Conservation (phyloP, 1,139 yeast genomes). For the Candida freyschussii region DNA sequence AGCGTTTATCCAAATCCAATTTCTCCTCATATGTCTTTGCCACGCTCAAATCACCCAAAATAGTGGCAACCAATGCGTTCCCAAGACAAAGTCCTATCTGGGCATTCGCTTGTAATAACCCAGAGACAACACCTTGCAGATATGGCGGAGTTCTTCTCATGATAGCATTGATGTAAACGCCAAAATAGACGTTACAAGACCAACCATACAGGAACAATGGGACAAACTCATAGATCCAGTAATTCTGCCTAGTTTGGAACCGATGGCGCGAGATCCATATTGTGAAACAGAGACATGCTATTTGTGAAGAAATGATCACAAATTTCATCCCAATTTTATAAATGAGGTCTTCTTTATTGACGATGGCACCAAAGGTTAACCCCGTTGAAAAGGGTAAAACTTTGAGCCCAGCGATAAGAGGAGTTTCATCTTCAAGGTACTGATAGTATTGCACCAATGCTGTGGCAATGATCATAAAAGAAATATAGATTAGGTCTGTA, state of each 20-base stretch:
- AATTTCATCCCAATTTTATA: conserved; percentile 19
- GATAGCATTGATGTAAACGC: conserved; percentile 20
- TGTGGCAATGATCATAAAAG: conserved; percentile 11
- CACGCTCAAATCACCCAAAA: conserved; percentile 12
- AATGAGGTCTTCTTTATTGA: conserved; percentile 12
- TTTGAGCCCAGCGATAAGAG: conserved; percentile 28
- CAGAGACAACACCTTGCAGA: conserved; percentile 32
- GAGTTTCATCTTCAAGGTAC: conserved; percentile 19
- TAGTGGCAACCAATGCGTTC: conserved; percentile 14
- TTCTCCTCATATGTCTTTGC: conserved; percentile 1
- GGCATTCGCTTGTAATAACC: conserved; percentile 27
- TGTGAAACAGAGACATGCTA: conserved; percentile 13
- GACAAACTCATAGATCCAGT: conserved; percentile 28
- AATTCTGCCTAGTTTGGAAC: conserved; percentile 16
- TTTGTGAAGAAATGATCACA: conserved; percentile 17
- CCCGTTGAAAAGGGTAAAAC: conserved; percentile 22
- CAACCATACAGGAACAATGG: conserved; percentile 18
- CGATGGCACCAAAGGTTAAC: conserved; percentile 1
- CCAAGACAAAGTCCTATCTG: conserved; percentile 26
- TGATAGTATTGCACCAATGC: conserved; percentile 15
- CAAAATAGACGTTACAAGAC: conserved; percentile 16
- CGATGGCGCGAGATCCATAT: conserved; percentile 26
- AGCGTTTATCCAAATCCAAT: background rate
- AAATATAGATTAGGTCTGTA: conserved; percentile 11
- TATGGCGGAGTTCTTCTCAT: conserved; percentile 29